phyloP scores from a whole-genome alignment of 805 yeast species.

The Metschnikowia anglica region DNA sequence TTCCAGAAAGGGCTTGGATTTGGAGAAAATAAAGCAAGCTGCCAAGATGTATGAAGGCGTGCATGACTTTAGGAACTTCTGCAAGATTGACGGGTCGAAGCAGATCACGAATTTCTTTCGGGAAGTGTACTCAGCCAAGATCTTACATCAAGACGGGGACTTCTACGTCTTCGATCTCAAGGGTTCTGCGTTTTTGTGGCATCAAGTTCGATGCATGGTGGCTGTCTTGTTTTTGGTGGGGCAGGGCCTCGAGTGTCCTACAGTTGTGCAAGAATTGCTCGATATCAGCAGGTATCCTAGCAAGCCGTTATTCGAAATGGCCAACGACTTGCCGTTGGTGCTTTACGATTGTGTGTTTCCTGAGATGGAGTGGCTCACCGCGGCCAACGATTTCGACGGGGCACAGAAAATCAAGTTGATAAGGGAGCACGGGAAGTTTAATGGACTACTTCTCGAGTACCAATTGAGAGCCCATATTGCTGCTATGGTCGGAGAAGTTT shows the following conservation, averaged over 20 bases:
- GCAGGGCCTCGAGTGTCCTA: conserved; percentile 65
- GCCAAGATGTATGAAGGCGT: conserved; percentile 63
- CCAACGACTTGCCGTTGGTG: conserved; percentile 83
- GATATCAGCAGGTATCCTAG: conserved; percentile 56
- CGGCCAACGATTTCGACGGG: conserved; percentile 28
- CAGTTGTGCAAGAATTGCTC: conserved; percentile 56
- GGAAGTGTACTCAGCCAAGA: conserved; percentile 53
- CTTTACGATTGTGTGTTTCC: conserved; percentile 81
- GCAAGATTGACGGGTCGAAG: conserved; percentile 91
- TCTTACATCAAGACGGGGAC: conserved; percentile 42
- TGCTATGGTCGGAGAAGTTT: conserved; percentile 44
- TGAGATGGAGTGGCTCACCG: conserved; percentile 63
- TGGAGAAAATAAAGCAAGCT: conserved; percentile 67
- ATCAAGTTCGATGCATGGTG: conserved; percentile 95
- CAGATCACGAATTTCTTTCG: conserved; percentile 82
- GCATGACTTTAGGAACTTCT: conserved; percentile 91
- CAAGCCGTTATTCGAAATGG: conserved; percentile 84
- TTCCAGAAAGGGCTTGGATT: conserved; percentile 53
- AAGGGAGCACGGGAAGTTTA: conserved; percentile 44
- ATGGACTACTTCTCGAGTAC: conserved; percentile 54
- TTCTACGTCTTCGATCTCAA: conserved; percentile 69
- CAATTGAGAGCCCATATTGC: conserved; percentile 57
- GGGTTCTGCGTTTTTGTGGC: conserved; percentile 95
- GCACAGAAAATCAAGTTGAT: conserved; percentile 31
- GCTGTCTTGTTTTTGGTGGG: conserved; percentile 81